phyloP scores from a whole-genome alignment of 2,329 filamentous ascomycete species.

The Rosellinia necatrix region DNA sequence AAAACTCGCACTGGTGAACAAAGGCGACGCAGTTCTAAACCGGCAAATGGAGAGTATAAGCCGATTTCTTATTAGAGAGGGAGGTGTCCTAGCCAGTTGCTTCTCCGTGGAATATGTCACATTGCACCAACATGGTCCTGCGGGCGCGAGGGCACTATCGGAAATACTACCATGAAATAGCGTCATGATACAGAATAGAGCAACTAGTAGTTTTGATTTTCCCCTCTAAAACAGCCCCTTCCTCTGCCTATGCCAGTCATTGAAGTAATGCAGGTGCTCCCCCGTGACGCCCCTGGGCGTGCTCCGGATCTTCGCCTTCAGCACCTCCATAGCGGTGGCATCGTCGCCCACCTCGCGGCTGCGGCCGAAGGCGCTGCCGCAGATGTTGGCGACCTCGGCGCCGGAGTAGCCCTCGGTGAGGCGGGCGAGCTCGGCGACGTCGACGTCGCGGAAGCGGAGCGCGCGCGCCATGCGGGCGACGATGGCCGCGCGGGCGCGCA shows the following conservation, averaged over 20 bases:
- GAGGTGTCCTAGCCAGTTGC: too few species aligned
- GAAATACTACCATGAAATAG: too few species aligned
- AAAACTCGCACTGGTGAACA: too few species aligned
- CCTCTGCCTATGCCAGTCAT: conserved; percentile 26
- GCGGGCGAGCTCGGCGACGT: conserved; percentile 65
- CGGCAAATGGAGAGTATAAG: too few species aligned
- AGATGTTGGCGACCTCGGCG: conserved; percentile 72
- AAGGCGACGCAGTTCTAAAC: too few species aligned
- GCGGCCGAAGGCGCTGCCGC: conserved; percentile 50
- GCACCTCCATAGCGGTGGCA: conserved; percentile 26
- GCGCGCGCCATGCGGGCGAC: conserved; percentile 69
- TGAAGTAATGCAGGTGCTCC: conserved; percentile 27
- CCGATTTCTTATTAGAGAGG: too few species aligned
- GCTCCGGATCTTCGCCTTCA: conserved; percentile 23
- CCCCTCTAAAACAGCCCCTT: conserved; percentile 20
- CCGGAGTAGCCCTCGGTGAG: conserved; percentile 80
- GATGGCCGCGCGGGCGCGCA: conserved; percentile 75
- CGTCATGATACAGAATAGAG: too few species aligned
- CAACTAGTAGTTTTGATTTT: background rate
- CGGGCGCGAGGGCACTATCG: too few species aligned
- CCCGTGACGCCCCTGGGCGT: conserved; percentile 24
- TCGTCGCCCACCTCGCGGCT: conserved; percentile 18
- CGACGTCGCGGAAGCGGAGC: conserved; percentile 67
- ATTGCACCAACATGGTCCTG: too few species aligned
- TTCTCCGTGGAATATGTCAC: too few species aligned